Percentiles rank a stretch among this genome's conserved stretches.
Evolutionary conservation across 306 rosid species (phyloP).

Genomic region (Corylus avellana): DNA sequence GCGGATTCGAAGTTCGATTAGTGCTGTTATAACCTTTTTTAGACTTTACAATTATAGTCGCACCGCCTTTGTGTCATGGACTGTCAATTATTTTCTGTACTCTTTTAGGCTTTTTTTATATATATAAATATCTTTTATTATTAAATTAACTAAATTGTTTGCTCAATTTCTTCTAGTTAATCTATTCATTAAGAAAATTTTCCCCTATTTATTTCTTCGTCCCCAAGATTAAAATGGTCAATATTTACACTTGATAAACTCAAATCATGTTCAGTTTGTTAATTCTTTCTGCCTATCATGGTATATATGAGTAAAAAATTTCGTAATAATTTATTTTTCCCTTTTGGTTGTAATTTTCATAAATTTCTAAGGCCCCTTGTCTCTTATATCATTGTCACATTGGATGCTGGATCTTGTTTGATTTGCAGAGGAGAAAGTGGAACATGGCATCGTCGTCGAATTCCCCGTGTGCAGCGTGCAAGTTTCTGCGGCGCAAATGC

Average conservation of each 20-base stretch:
- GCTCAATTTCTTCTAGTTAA: background rate
- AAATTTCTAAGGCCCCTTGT: background rate
- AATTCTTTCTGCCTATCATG: background rate
- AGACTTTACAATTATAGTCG: background rate
- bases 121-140: background rate
- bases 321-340: background rate
- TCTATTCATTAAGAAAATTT: background rate
- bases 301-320: too few relatives aligned
- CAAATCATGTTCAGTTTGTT: background rate
- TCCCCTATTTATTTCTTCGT: background rate
- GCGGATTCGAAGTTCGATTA: background rate
- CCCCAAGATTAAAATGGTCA: background rate
- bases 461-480: constrained; percentile 96
- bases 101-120: background rate
- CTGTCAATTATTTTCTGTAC: background rate
- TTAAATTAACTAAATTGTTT: background rate
- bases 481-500: constrained; percentile 89
- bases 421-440: constrained; percentile 8
- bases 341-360: background rate
- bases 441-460: constrained; percentile 56
- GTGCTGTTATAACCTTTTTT: background rate
- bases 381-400: background rate
- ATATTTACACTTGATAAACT: background rate
- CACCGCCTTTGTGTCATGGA: background rate
- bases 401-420: background rate